Base-by-base conservation (phyloP, 495 filamentous ascomycete species). In the Aspergillus affinis region DNA sequence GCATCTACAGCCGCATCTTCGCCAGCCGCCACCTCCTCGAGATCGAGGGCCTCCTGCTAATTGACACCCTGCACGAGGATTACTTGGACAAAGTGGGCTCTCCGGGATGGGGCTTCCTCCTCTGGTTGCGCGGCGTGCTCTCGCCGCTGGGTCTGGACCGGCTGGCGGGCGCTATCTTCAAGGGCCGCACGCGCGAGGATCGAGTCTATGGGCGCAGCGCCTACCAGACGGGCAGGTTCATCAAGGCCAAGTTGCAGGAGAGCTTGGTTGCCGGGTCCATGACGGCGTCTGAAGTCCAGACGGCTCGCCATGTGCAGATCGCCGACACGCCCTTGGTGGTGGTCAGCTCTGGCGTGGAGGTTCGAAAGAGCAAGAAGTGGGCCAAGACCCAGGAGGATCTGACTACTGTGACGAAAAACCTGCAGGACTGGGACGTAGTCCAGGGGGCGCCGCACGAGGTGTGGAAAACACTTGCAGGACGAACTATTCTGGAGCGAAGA, bases 161-260 rank as follows among this genome's bases (percentile, higher is more conserved):
- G 5, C 75, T 93, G 49, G 78, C 79, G 1, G 91, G 89, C 0
- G 91, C 92, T 7, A 63, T 98, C 26, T 85, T 97, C 74, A 83
- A 85, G 48, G 90, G 91, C 46, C 85, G 91, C 15, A 87, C 78
- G 10, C 82, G 90, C n/a, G 85, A 89, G 67, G 94, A 97, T 67
- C 88, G 94, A 0, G 84, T 93, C 4, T 90, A 88, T 65, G 94
- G 94, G 5, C 78, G 82, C 23, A 83, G 84, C 7, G 85, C 91
- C 0, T 89, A 92, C 63, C 90, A 95, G 71, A 83, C 78, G 17
- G 92, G 89, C 15, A 90, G 88, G 61, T 88, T 83, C 65, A 87
- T 97, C 69, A 94, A 92, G 66, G 89, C 91, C 5, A 92, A 93
- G 69, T 78, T 98, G 41, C 94, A 98, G 72, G 94, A 98, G 76